phyloP scores from a whole-genome alignment of 352 stramenopile genomes.

The Phytopythium kandeliae region DNA sequence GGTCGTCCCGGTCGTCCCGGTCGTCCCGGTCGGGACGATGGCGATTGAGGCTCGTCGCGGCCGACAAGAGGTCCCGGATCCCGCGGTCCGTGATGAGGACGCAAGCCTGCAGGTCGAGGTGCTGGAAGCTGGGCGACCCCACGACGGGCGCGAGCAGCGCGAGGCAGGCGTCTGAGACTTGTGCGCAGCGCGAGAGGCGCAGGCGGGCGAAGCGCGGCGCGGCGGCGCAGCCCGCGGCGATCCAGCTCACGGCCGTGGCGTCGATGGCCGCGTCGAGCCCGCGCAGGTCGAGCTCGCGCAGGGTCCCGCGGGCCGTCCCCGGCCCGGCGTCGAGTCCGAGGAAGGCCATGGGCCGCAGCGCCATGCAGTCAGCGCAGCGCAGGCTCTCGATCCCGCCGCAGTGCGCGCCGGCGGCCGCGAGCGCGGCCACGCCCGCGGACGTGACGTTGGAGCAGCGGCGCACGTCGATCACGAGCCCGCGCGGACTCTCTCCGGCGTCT shows the following conservation, averaged over 20 bases:
- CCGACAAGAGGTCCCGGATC: slow-evolving; percentile 41
- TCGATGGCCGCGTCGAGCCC: slow-evolving; percentile 33
- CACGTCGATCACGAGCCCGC: slow-evolving; percentile 42
- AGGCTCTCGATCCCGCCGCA: slow-evolving; percentile 19
- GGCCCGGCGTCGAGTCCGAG: slow-evolving; percentile 59
- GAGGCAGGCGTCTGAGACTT: slow-evolving; percentile 55
- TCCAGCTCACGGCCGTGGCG: slow-evolving; percentile 67
- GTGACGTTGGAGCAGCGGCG: slow-evolving; percentile 59
- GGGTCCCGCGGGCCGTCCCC: slow-evolving; percentile 19
- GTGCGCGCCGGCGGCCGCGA: slow-evolving; percentile 30
- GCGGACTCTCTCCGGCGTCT: too few species aligned
- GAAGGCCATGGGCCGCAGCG: slow-evolving; percentile 68
- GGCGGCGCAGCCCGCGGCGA: slow-evolving; percentile 41
- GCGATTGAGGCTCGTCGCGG: too few species aligned
- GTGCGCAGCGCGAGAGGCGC: slow-evolving; percentile 40
- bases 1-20: slow-evolving; percentile 13
- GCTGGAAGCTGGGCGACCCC: slow-evolving; percentile 14
- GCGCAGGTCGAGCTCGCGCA: slow-evolving; percentile 33
- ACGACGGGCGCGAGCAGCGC: slow-evolving; percentile 39
- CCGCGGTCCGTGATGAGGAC: slow-evolving; percentile 33
- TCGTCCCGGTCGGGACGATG: slow-evolving; percentile 15
- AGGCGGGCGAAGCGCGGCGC: slow-evolving; percentile 23
- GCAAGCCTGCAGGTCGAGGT: slow-evolving; percentile 48
- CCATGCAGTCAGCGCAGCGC: slow-evolving; percentile 42
- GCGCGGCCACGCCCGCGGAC: slow-evolving; percentile 47